Base-by-base conservation (phyloP, 2,329 filamentous ascomycete species). In the Rosellinia necatrix region DNA sequence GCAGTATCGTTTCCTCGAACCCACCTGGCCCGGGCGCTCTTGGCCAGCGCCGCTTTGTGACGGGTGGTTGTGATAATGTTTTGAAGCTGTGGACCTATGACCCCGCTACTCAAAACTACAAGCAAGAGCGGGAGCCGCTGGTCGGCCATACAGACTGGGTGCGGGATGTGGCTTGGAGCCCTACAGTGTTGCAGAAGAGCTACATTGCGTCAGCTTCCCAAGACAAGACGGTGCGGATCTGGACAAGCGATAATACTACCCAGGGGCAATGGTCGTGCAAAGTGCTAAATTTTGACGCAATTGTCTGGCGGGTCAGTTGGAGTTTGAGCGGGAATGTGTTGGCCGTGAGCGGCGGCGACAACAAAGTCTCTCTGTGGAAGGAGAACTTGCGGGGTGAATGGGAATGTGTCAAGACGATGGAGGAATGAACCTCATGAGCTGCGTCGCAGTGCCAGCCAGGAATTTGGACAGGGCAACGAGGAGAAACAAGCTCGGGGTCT, bases 341-440 rank as follows among this genome's bases (percentile, higher is more conserved):
- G 67, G 94, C 94, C 8, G 91, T 97, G 60, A 94, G 90, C 71
- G 91, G 91, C 34, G 91, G 89, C 22, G 93, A 99, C 76, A 99
- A 99, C 81, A 92, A 96, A 78, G 92, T 99, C 53, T 96, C 89
- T 50, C 76, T 99, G 73, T 99, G 93, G 93, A 99, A 97, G 83
- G 94, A 99, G 83, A 96, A 96, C 72, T 79, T 99, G 66, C 90
- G 89, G 72, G 94, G 94, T 52, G 91, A 96, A 71, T 99, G 94
- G 94, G 92, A 97, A 76, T 91, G 90, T 69, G 91, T 97, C 64
- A 97, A 96, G 84, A 92, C 91, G 57, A 92, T 99, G 72, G 93
- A 96, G 74, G 91, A 96, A 77, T 96, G 80, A 61, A 37, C 30
- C 13, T 9, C 17, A 12, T 21, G n/a, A 38, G 15, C 13, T 17